Percentiles rank a stretch among this genome's conserved stretches.
Evolutionary conservation across 345 rosid species (phyloP).

Genomic region (Schrenkiella parvula): DNA sequence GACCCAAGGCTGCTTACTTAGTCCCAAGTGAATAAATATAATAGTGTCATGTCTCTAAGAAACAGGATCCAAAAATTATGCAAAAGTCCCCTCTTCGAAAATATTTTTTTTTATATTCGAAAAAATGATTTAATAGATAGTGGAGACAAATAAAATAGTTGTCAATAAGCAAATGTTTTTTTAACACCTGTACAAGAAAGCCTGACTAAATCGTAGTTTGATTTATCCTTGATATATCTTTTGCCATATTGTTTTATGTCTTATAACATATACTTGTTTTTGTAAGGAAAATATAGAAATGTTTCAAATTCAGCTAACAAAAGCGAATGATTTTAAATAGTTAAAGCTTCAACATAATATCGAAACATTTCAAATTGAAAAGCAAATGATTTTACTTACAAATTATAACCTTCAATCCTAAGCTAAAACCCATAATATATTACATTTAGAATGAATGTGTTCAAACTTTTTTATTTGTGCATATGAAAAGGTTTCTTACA

Average conservation of each 20-base stretch:
- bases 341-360: neutral
- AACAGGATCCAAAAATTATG: slow-evolving; percentile 32
- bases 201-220: neutral
- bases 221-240: neutral
- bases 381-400: neutral
- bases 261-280: neutral
- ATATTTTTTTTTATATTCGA: neutral
- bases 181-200: neutral
- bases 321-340: neutral
- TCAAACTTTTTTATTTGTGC: neutral
- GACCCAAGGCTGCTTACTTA: slow-evolving; percentile 1
- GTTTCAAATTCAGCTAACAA: neutral
- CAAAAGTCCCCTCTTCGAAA: slow-evolving; percentile 1
- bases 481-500: neutral
- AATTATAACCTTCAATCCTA: neutral
- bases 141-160: neutral
- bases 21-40: slow-evolving; percentile 16
- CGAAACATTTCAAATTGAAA: neutral
- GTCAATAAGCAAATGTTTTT: neutral
- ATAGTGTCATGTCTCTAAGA: slow-evolving; percentile 26
- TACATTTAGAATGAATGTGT: neutral
- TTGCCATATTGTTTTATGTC: neutral
- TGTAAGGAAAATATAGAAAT: neutral
- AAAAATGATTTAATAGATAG: neutral
- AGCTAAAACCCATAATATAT: neutral